These are phyloP conservation scores for Pyricularia sp. DNA, from an alignment of 2,329 filamentous ascomycete genomes.

Conservation along the genomic window DNA sequence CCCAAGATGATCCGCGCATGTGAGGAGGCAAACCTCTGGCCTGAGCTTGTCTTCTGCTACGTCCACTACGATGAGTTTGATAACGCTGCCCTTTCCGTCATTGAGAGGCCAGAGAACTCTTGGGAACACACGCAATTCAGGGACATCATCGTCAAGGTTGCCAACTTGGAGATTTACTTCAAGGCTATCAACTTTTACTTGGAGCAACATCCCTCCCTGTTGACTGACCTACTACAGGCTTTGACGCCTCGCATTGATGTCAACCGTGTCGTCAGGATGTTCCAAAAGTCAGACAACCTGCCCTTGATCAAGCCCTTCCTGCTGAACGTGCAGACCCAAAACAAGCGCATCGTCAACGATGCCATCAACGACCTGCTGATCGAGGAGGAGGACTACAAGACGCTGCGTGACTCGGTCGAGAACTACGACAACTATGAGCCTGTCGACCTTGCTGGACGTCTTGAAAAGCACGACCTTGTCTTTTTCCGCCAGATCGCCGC, in stretches of 20 bases:
- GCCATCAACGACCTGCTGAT: conserved; percentile 97
- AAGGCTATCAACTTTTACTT: conserved; percentile 94
- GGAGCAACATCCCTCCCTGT: conserved; percentile 87
- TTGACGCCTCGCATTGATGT: conserved; percentile 93
- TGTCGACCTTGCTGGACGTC: conserved; percentile 78
- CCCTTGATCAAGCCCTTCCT: conserved; percentile 98
- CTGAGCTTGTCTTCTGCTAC: conserved; percentile 95
- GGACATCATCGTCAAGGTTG: conserved; percentile 95
- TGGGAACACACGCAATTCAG: conserved; percentile 99
- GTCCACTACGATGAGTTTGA: conserved; percentile 98
- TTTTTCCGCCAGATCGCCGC: conserved; percentile 99
- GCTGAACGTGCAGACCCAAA: conserved; percentile 89
- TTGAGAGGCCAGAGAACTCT: conserved; percentile 92
- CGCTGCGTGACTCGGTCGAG: conserved; percentile 90
- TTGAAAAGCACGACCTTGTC: conserved; percentile 96
- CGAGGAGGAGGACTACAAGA: conserved; percentile 99
- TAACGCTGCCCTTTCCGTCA: conserved; percentile 93
- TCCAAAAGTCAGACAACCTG: conserved; percentile 96
- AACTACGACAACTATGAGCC: conserved; percentile 99
- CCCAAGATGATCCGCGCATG: conserved; percentile 91
- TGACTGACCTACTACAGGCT: conserved; percentile 90
- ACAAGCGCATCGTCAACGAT: conserved; percentile 97
- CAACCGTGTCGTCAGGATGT: conserved; percentile 98
- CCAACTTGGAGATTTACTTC: conserved; percentile 99
- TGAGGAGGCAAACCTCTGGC: conserved; percentile 94